These are phyloP conservation scores for Penicillium nucicola DNA, from an alignment of 495 filamentous ascomycete species.

Conservation along the genomic window DNA sequence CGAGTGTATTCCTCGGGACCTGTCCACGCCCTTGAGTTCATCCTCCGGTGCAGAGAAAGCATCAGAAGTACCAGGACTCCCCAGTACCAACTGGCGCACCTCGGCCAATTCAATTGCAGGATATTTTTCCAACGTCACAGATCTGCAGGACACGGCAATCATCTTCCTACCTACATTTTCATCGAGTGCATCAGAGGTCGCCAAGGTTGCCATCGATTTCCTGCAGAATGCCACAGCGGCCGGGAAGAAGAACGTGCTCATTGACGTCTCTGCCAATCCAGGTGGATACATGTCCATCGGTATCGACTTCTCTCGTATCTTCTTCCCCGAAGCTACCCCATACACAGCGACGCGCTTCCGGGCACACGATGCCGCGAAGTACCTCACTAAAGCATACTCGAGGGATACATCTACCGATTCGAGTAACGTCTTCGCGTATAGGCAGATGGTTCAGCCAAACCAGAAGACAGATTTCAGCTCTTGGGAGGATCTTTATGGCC, in stretches of 20 bases:
- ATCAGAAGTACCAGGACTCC: constrained; percentile 32
- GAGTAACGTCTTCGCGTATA: constrained; percentile 18
- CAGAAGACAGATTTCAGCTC: constrained; percentile 41
- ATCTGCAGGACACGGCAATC: constrained; percentile 31
- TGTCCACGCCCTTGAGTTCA: constrained; percentile 5
- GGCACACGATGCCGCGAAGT: constrained; percentile 38
- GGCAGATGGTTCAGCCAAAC: constrained; percentile 20
- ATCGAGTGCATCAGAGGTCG: constrained; percentile 19
- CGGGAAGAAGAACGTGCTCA: constrained; percentile 48
- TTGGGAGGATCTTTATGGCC: constrained; percentile 54
- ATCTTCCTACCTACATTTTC: constrained; percentile 39
- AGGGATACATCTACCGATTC: constrained; percentile 9
- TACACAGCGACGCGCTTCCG: constrained; percentile 44
- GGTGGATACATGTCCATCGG: constrained; percentile 44
- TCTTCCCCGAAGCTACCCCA: constrained; percentile 33
- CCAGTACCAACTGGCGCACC: constrained; percentile 57
- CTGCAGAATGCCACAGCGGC: constrained; percentile 29
- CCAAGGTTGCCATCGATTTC: constrained; percentile 27
- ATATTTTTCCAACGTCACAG: constrained; percentile 34
- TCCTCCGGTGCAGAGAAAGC: constrained; percentile 52
- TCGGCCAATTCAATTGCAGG: constrained; percentile 33
- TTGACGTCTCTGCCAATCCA: constrained; percentile 54
- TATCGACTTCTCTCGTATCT: constrained; percentile 24
- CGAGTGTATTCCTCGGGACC: constrained; percentile 19
- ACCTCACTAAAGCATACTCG: constrained; percentile 35